Evolutionary conservation across 23 red algal genomes (phyloP).

Genomic region (Cyanidioschyzon merolae): DNA sequence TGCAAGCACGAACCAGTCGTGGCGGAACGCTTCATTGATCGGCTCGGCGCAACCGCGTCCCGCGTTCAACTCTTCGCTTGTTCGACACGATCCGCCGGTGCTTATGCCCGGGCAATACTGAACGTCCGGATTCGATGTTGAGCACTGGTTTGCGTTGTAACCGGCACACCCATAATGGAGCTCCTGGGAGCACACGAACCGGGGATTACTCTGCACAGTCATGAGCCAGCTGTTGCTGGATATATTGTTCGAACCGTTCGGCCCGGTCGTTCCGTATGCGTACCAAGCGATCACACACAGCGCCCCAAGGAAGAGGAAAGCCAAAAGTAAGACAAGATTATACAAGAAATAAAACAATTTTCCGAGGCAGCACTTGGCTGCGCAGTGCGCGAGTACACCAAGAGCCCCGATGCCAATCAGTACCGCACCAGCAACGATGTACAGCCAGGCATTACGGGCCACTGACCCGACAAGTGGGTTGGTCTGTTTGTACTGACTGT

Average conservation of each 20-base stretch:
- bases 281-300: neutral
- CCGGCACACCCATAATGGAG: neutral
- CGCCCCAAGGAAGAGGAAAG: neutral
- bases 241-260: neutral
- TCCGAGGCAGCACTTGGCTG: neutral
- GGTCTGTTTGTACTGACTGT: neutral
- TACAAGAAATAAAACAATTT: neutral
- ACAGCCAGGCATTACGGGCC: neutral
- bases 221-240: neutral
- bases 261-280: neutral
- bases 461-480: neutral
- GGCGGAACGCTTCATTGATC: neutral
- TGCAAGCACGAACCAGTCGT: neutral
- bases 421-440: conserved; percentile 3
- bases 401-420: neutral
- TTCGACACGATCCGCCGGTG: neutral
- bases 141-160: neutral
- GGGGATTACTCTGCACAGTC: neutral
- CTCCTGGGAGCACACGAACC: conserved; percentile 10
- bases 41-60: neutral
- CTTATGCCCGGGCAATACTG: neutral
- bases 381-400: neutral
- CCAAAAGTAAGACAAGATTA: neutral
- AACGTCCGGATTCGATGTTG: neutral
- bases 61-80: neutral